Conservation (phyloP, 305 asterid species). For the Lippia alba region DNA sequence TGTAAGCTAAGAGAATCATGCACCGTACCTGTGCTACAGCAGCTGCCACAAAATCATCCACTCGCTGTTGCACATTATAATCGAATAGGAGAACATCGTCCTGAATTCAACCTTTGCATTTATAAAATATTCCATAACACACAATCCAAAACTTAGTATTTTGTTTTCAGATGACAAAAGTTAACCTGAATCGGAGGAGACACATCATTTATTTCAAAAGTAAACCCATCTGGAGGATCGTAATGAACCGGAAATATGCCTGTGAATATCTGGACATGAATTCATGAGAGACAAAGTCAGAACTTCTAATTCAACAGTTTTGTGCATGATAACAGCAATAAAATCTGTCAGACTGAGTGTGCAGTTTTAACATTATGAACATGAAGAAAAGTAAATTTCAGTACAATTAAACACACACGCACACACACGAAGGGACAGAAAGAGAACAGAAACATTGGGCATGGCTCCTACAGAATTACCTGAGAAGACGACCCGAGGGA, state of each 20-base stretch:
- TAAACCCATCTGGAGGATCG: conserved; percentile 78
- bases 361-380: neutral
- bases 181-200: conserved; percentile 81
- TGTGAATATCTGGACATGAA: conserved; percentile 66
- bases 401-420: neutral
- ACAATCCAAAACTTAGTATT: conserved; percentile 29
- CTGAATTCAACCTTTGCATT: conserved; percentile 47
- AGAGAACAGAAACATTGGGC: conserved; percentile 20
- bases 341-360: no score
- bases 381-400: conserved; percentile 16
- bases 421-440: conserved; percentile 11
- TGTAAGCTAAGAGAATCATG: conserved; percentile 23
- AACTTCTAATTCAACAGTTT: conserved; percentile 7
- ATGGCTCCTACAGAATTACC: conserved; percentile 47
- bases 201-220: conserved; percentile 77
- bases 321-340: neutral
- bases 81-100: conserved; percentile 77
- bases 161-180: conserved; percentile 1
- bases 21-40: conserved; percentile 70
- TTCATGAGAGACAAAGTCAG: conserved; percentile 38
- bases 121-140: conserved; percentile 28
- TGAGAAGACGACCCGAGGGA: conserved; percentile 83
- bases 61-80: conserved; percentile 80
- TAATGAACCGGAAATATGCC: conserved; percentile 79
- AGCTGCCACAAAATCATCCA: conserved; percentile 82